These are phyloP conservation scores for Tuber microsphaerosporum DNA, from an alignment of 495 filamentous ascomycete genomes.

Conservation along the genomic window DNA sequence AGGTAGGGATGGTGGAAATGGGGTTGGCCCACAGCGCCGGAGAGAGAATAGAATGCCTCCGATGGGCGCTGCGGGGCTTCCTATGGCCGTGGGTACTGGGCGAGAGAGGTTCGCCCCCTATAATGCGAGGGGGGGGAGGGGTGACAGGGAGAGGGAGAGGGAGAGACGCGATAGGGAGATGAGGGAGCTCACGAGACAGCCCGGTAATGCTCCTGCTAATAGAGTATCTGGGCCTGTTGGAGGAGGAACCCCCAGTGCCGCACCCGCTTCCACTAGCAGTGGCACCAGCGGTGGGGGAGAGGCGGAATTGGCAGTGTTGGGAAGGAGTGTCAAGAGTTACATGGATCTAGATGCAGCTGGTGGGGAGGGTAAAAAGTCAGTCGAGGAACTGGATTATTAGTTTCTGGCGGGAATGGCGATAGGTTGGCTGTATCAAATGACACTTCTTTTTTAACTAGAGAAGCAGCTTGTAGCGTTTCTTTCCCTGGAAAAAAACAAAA, in stretches of 20 bases:
- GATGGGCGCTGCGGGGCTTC: slow-evolving; percentile 9
- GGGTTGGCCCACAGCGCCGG: slow-evolving; percentile 47
- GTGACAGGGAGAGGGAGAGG: slow-evolving; percentile 42
- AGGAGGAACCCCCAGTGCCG: slow-evolving; percentile 27
- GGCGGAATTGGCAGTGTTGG: slow-evolving; percentile 68
- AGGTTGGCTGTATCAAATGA: slow-evolving; percentile 4
- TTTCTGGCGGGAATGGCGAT: not conserved
- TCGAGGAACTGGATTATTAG: slow-evolving; percentile 55
- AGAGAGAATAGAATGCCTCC: slow-evolving; percentile 38
- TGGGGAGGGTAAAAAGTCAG: slow-evolving; percentile 47
- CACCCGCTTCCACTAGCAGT: slow-evolving; percentile 31
- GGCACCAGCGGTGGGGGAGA: slow-evolving; percentile 55
- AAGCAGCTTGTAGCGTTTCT: not conserved
- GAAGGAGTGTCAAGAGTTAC: slow-evolving; percentile 87
- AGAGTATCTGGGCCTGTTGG: slow-evolving; percentile 22
- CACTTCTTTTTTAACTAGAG: slow-evolving; percentile 1
- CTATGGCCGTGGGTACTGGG: slow-evolving; percentile 35
- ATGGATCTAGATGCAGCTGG: slow-evolving; percentile 84
- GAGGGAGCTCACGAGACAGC: slow-evolving; percentile 39
- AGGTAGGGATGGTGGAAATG: slow-evolving; percentile 25
- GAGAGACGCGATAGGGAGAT: slow-evolving; percentile 40
- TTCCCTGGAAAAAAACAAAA: not conserved
- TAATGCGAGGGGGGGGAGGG: slow-evolving; percentile 46
- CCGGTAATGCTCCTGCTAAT: slow-evolving; percentile 24
- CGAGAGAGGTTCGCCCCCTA: slow-evolving; percentile 44